Percentiles rank a stretch among this genome's conserved stretches.
Conservation (phyloP, 2,329 filamentous ascomycete genomes). For the Chrysosporium keratinophilum region DNA sequence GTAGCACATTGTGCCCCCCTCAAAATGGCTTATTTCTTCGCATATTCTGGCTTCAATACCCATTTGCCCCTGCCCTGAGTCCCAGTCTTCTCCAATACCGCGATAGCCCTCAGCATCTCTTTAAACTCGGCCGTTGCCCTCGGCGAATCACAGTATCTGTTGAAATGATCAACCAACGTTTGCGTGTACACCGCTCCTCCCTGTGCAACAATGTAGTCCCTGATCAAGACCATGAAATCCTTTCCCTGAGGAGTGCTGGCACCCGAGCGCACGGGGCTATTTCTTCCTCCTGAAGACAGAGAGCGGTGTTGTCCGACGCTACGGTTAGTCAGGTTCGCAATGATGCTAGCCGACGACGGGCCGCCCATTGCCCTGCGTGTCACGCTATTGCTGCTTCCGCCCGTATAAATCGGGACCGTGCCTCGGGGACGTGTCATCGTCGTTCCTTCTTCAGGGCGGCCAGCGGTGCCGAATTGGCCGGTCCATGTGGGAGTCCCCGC, state of each 20-base stretch:
- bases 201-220: constrained; percentile 65
- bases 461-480: constrained; percentile 67
- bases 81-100: constrained; percentile 52
- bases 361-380: constrained; percentile 29
- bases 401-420: constrained; percentile 8
- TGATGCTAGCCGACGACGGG: constrained; percentile 32
- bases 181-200: constrained; percentile 72
- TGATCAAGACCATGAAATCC: constrained; percentile 63
- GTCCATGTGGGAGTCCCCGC: constrained; percentile 92
- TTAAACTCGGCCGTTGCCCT: constrained; percentile 71
- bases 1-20: not conserved
- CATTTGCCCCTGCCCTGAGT: constrained; percentile 44
- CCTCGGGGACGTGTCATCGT: not conserved
- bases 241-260: constrained; percentile 37
- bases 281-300: constrained; percentile 1
- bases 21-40: constrained; percentile 9
- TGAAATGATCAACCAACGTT: constrained; percentile 83
- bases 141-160: constrained; percentile 60
- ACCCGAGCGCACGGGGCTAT: not conserved
- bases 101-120: constrained; percentile 65
- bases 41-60: constrained; percentile 50
- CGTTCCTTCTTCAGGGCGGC: constrained; percentile 50
- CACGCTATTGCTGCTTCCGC: constrained; percentile 27
- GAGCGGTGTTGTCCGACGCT: constrained; percentile 14
- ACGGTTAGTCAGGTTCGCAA: constrained; percentile 31